Evolutionary conservation across 2,329 filamentous ascomycete genomes (phyloP).

Genomic region (Ceratocystis harringtonii): DNA sequence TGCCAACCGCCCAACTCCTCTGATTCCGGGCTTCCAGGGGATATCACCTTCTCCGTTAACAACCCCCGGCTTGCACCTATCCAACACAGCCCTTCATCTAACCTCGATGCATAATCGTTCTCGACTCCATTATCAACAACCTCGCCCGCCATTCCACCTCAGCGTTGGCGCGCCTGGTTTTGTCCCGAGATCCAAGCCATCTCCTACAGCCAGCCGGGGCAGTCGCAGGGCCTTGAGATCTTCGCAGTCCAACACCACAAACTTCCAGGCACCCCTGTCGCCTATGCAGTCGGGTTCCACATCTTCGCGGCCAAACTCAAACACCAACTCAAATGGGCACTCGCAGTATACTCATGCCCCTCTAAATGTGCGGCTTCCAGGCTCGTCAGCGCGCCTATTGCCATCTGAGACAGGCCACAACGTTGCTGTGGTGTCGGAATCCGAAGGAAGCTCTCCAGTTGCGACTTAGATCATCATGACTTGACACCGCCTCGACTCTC

Average conservation of each 20-base stretch:
- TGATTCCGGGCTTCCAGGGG: conserved; percentile 2
- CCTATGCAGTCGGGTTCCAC: background rate
- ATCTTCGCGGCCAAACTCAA: background rate
- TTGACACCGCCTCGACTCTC: too few species aligned
- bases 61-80: background rate
- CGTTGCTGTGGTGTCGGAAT: background rate
- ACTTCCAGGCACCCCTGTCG: background rate
- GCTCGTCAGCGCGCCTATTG: background rate
- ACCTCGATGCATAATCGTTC: background rate
- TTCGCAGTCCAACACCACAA: background rate
- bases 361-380: background rate
- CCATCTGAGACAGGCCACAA: background rate
- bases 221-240: background rate
- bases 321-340: background rate
- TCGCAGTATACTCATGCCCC: conserved; percentile 5
- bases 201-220: background rate
- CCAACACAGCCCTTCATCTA: background rate
- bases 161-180: conserved; percentile 5
- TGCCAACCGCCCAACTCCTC: background rate
- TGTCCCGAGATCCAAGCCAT: background rate
- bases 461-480: background rate
- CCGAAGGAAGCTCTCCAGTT: background rate
- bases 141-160: background rate
- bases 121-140: background rate
- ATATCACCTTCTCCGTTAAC: background rate